A percentile compares a stretch with the other conserved stretches of the same genome.
Evolutionary conservation across 805 yeast genomes (phyloP).

Genomic region (Brettanomyces custersianus): DNA sequence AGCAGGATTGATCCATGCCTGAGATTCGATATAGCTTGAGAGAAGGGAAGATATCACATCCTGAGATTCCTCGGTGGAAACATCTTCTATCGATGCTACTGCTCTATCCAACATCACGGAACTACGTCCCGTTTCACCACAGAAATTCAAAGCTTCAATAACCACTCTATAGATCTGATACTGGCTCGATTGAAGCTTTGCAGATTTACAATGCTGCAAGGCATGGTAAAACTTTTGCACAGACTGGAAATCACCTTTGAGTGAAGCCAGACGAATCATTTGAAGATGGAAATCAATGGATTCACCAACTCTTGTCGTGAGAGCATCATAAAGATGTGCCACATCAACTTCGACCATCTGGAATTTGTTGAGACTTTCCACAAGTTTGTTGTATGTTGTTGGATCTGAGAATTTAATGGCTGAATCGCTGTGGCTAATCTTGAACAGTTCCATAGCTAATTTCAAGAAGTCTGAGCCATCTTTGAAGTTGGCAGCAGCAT

Average conservation of each 20-base stretch:
- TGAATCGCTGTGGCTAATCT: slow-evolving; percentile 18
- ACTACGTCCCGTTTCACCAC: slow-evolving; percentile 41
- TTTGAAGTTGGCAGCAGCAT: slow-evolving; percentile 24
- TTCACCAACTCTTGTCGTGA: slow-evolving; percentile 9
- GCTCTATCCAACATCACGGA: slow-evolving; percentile 49
- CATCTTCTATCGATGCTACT: slow-evolving; percentile 21
- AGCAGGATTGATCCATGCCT: slow-evolving; percentile 17
- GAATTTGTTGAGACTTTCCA: slow-evolving; percentile 20
- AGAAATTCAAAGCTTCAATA: slow-evolving; percentile 42
- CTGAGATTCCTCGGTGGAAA: slow-evolving; percentile 6
- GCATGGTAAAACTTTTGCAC: slow-evolving; percentile 30
- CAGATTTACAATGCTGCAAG: slow-evolving; percentile 18
- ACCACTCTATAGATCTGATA: slow-evolving; percentile 41
- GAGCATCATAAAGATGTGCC: slow-evolving; percentile 9
- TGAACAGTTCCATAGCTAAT: slow-evolving; percentile 39
- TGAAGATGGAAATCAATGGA: slow-evolving; percentile 27
- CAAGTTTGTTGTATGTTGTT: slow-evolving; percentile 13
- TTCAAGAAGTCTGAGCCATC: slow-evolving; percentile 40
- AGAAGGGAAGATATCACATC: slow-evolving; percentile 13
- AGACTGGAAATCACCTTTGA: slow-evolving; percentile 27
- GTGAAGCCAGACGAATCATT: slow-evolving; percentile 30
- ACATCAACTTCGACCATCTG: slow-evolving; percentile 14
- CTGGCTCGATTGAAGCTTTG: slow-evolving; percentile 23
- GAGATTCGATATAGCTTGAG: slow-evolving; percentile 21
- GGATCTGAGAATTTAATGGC: slow-evolving; percentile 11